Base-by-base conservation (phyloP, 495 filamentous ascomycete species). In the Podospora comata region DNA sequence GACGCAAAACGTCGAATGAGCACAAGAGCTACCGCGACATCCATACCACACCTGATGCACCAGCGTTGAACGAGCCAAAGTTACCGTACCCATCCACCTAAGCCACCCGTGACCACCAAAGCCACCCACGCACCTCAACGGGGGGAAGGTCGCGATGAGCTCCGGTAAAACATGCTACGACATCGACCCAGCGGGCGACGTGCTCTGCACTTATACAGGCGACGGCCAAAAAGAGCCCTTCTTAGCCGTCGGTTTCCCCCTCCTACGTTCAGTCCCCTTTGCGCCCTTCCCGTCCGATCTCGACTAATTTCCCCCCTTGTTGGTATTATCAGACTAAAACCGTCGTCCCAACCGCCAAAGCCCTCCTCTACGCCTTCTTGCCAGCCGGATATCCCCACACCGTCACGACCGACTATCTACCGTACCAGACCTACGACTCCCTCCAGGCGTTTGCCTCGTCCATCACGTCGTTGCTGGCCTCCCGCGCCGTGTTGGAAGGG, bases 381-480 rank as follows among this genome's bases (percentile, higher is more conserved):
- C 95, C 94, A 0, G 89, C 91, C 11, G 94, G 95, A 44, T 99
- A 91, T 82, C 95, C 95, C 4, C 86, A 94, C 67, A 94, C 91
- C 73, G 95, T 99, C 55, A 96, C 90, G 13, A 80, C 88, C 34
- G 95, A 99, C 78, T 99, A 99, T 79, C 83, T 93, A 60, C 81
- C 89, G 84, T 97, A 82, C 72, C 82, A 85, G 83, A 85, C 75
- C 65, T 80, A 75, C 69, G 95, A 99, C 83, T 97, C 94, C 0
- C 84, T 99, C 5, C 95, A 97, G 80, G 95, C 95, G 39, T 99
- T 99, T 79, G 91, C 92, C 65, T 95, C 91, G 74, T 95, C 93
- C 61, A 96, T 99, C 70, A 92, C 93, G 4, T 91, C 93, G 2
- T 83, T 99, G 9, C 81, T 99, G 44, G 90, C 92, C 56, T 95